Percentiles rank a stretch among this genome's conserved stretches.
Evolutionary conservation across 352 stramenopile genomes (phyloP).

Genomic region (Saprolegnia parasitica): DNA sequence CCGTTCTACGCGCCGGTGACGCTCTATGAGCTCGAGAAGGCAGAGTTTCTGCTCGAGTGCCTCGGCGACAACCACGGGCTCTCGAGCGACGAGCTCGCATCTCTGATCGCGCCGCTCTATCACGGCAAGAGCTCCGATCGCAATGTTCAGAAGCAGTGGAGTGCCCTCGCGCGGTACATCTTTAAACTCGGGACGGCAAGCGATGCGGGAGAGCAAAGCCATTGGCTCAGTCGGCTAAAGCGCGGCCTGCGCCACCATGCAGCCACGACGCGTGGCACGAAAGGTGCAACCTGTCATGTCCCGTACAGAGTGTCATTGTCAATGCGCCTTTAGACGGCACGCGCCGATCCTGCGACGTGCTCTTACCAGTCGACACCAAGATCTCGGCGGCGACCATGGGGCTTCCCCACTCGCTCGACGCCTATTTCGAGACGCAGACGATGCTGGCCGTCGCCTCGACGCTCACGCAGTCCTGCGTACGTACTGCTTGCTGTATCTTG

Average conservation of each 20-base stretch:
- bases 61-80: conserved; percentile 12
- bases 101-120: conserved; percentile 11
- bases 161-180: not conserved
- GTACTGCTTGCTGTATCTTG: no score
- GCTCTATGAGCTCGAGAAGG: conserved; percentile 23
- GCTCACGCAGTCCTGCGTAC: not conserved
- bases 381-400: conserved; percentile 9
- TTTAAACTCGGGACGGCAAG: not conserved
- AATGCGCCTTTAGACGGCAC: not conserved
- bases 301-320: not conserved
- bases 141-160: not conserved
- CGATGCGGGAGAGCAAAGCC: not conserved
- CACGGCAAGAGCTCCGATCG: conserved; percentile 17
- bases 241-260: not conserved
- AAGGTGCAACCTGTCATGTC: not conserved
- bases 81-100: conserved; percentile 7
- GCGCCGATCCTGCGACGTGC: not conserved
- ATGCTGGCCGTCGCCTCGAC: conserved; percentile 1
- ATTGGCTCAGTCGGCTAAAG: conserved; percentile 2
- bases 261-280: not conserved
- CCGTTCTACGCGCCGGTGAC: not conserved
- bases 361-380: not conserved
- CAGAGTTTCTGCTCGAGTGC: conserved; percentile 10
- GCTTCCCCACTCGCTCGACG: not conserved
- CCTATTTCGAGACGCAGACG: conserved; percentile 20